These are phyloP conservation scores for Termitomyces sp. DNA, from an alignment of 768 basidiomycete genomes.

Conservation along the genomic window DNA sequence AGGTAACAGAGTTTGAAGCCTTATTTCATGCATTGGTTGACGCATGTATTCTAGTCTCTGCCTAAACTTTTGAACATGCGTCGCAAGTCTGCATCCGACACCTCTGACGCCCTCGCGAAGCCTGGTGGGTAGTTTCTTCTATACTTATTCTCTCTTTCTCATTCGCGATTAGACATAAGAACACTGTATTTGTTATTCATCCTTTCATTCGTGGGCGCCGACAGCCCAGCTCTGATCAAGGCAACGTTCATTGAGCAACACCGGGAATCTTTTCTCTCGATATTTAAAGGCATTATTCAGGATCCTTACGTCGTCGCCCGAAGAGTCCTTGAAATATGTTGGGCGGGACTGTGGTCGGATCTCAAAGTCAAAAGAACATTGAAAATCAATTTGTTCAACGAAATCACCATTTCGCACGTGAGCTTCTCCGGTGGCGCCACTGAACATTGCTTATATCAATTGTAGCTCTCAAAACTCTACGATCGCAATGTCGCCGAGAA, in stretches of 20 bases:
- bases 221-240: conserved; percentile 48
- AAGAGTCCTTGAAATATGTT: conserved; percentile 66
- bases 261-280: conserved; percentile 51
- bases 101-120: conserved; percentile 34
- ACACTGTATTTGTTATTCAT: conserved; percentile 70
- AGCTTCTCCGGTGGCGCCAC: conserved; percentile 8
- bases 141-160: conserved; percentile 6
- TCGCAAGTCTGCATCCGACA: conserved; percentile 39
- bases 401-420: conserved; percentile 60
- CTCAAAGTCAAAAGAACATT: conserved; percentile 62
- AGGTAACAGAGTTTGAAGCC: conserved; percentile 33
- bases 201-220: conserved; percentile 59
- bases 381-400: conserved; percentile 70
- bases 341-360: conserved; percentile 76
- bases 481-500: conserved; percentile 49
- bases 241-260: conserved; percentile 65
- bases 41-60: conserved; percentile 39
- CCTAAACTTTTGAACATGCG: conserved; percentile 68
- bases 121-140: conserved; percentile 42
- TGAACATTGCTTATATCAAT: background rate
- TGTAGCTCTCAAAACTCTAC: conserved; percentile 70
- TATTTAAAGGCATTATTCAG: conserved; percentile 69
- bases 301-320: conserved; percentile 60
- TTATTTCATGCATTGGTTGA: background rate
- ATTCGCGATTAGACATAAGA: conserved; percentile 58